phyloP scores from a whole-genome alignment of 108 stramenopile species.

The Cyclotella sp. region DNA sequence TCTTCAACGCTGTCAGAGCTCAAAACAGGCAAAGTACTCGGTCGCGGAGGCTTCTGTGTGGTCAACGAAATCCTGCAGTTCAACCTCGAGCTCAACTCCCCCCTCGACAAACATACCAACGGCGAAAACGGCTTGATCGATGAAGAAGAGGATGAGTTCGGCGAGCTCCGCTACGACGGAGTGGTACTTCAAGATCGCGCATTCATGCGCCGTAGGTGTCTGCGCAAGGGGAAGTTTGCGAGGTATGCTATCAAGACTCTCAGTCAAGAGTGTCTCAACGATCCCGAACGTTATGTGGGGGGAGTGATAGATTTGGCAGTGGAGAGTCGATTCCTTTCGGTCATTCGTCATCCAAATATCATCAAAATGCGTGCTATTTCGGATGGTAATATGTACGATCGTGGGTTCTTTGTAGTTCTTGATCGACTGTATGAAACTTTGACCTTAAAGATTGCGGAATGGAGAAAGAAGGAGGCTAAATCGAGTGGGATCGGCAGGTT shows the following conservation, averaged over 20 bases:
- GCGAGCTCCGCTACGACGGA: conserved; percentile 62
- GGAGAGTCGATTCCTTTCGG: conserved; percentile 78
- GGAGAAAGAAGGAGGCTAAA: conserved; percentile 63
- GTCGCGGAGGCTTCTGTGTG: conserved; percentile 84
- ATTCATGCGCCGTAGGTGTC: conserved; percentile 73
- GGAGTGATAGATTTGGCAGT: conserved; percentile 84
- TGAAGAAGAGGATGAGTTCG: conserved; percentile 61
- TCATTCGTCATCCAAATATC: conserved; percentile 88
- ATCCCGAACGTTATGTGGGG: conserved; percentile 69
- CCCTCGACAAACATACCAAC: conserved; percentile 16
- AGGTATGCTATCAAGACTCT: conserved; percentile 89
- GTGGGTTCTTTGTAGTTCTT: conserved; percentile 75
- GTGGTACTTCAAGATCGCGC: conserved; percentile 79
- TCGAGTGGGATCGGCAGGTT: conserved; percentile 63
- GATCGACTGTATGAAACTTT: conserved; percentile 85
- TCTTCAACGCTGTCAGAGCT: conserved; percentile 56
- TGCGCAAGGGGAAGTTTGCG: conserved; percentile 79
- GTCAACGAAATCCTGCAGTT: conserved; percentile 67
- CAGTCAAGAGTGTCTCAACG: conserved; percentile 60
- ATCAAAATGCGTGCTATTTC: conserved; percentile 87
- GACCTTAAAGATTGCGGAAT: conserved; percentile 61
- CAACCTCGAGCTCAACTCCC: conserved; percentile 46
- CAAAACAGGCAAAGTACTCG: conserved; percentile 72
- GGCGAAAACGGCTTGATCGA: conserved; percentile 15
- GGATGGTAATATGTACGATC: conserved; percentile 41